Base-by-base conservation (phyloP, 1,139 yeast species). In the Blastobotrys ciferrii region DNA sequence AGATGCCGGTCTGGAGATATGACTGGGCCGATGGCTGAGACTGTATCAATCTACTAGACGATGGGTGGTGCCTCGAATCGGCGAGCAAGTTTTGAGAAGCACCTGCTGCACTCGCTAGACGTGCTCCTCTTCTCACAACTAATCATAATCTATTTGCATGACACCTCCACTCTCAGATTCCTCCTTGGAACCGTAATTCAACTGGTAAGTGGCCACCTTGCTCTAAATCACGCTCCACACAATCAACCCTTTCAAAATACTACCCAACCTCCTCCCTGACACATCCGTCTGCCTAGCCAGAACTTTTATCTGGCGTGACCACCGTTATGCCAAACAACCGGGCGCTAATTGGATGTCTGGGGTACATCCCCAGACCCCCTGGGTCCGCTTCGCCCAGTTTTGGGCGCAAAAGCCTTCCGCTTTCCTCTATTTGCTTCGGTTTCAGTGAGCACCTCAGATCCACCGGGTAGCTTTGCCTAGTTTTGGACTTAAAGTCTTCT, bases 131-230 rank as follows among this genome's bases (percentile, higher is more conserved):
- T 51, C 39, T 45, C 56, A 4, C 63, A 61, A 49, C 52, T 61
- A 15, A 51, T 59, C 41, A 54, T 61, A 15, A 59, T 61, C 17
- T 61, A 61, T 38, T 52, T 61, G 32, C 56, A 61, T 42, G 65
- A 61, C 39, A 40, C 52, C 2, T 60, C 64, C 12, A 52, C 60
- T 32, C 35, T 60, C 19, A 53, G 63, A 25, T 53, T 61, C 17
- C 43, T 58, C 4, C 33, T 57, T 2, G 63, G 64, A 12, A 50
- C 56, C 15, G 35, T 56, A n/a, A 39, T 61, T 14, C 64, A 61
- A 45, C 32, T 56, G 33, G 49, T 50, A 41, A 42, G 54, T 32
- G 19, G n/a, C 42, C 23, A 5, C 39, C 28, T 23, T 23, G 28
- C 28, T 30, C 40, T 2, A n/a, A 6, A 6, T 25, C 15, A 25